These are phyloP conservation scores for Kodamaea alishanica DNA, from an alignment of 1,139 yeast genomes.

Conservation along the genomic window DNA sequence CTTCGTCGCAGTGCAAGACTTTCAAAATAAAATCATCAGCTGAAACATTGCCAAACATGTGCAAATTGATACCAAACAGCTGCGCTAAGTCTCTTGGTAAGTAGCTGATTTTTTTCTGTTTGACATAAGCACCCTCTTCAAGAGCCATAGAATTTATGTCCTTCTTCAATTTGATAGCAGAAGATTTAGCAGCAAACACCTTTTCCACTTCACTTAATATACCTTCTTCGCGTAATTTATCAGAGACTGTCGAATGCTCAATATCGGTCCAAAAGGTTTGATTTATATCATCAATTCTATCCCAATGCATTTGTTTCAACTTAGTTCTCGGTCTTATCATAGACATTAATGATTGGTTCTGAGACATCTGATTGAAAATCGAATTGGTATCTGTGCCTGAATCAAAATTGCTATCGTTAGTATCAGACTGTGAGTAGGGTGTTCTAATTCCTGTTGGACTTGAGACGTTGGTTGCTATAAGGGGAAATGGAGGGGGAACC, in stretches of 20 bases:
- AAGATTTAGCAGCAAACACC: slow-evolving; percentile 66
- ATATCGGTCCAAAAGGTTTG: slow-evolving; percentile 80
- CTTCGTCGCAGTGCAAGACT: slow-evolving; percentile 69
- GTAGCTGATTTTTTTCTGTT: slow-evolving; percentile 50
- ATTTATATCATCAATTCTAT: slow-evolving; percentile 64
- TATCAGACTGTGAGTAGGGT: slow-evolving; percentile 2
- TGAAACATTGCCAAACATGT: slow-evolving; percentile 61
- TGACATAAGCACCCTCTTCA: slow-evolving; percentile 22
- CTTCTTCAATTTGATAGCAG: slow-evolving; percentile 41
- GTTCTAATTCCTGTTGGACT: not conserved
- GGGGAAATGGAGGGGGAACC: slow-evolving; percentile 18
- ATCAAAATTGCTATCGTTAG: slow-evolving; percentile 12
- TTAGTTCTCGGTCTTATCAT: slow-evolving; percentile 54
- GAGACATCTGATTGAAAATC: slow-evolving; percentile 3
- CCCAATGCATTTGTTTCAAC: slow-evolving; percentile 96
- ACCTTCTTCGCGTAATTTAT: slow-evolving; percentile 62
- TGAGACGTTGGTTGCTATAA: slow-evolving; percentile 2
- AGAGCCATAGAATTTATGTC: slow-evolving; percentile 16
- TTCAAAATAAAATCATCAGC: slow-evolving; percentile 63
- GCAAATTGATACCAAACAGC: slow-evolving; percentile 88
- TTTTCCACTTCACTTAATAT: slow-evolving; percentile 74
- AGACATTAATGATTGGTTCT: slow-evolving; percentile 7
- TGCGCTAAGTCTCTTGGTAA: slow-evolving; percentile 75
- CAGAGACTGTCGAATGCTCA: slow-evolving; percentile 45
- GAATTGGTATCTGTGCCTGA: slow-evolving; percentile 4